phyloP scores from a whole-genome alignment of 2,329 filamentous ascomycete species.

The Hymenoscyphus fraxineus region DNA sequence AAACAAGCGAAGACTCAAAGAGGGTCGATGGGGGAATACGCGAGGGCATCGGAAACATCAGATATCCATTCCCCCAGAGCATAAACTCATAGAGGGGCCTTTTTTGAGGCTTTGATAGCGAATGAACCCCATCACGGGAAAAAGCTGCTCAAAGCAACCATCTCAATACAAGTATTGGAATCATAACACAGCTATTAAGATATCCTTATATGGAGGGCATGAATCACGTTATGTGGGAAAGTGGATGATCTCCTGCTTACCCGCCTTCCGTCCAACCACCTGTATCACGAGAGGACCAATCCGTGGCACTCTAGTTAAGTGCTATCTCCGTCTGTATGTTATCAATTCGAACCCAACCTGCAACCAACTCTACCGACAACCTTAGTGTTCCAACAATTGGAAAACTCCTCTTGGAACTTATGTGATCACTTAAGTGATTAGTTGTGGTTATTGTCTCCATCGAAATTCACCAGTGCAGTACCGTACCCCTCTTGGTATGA shows the following conservation, averaged over 20 bases:
- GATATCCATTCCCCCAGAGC: not conserved
- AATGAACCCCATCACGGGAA: not conserved
- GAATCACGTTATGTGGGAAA: not conserved
- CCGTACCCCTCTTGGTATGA: not conserved
- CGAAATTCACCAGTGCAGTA: too few species aligned
- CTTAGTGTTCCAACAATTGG: not conserved
- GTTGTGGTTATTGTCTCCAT: not conserved
- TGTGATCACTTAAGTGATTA: not conserved
- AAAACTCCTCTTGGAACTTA: not conserved
- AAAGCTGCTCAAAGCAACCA: not conserved
- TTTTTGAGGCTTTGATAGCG: not conserved
- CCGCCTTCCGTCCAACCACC: not conserved
- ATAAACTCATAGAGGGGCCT: too few species aligned
- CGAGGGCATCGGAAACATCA: not conserved
- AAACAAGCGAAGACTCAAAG: not conserved
- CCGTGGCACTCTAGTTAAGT: not conserved
- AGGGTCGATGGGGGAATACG: not conserved
- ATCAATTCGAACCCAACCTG: too few species aligned
- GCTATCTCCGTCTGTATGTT: too few species aligned
- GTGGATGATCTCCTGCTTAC: not conserved
- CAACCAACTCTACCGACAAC: not conserved
- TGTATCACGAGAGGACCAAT: not conserved
- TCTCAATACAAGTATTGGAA: not conserved
- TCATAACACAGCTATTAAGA: too few species aligned
- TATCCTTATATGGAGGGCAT: not conserved